A percentile compares a stretch with the other conserved stretches of the same genome.
These are phyloP conservation scores for Neofusicoccum cordaticola DNA, from an alignment of 2,329 filamentous ascomycete genomes.

Conservation along the genomic window DNA sequence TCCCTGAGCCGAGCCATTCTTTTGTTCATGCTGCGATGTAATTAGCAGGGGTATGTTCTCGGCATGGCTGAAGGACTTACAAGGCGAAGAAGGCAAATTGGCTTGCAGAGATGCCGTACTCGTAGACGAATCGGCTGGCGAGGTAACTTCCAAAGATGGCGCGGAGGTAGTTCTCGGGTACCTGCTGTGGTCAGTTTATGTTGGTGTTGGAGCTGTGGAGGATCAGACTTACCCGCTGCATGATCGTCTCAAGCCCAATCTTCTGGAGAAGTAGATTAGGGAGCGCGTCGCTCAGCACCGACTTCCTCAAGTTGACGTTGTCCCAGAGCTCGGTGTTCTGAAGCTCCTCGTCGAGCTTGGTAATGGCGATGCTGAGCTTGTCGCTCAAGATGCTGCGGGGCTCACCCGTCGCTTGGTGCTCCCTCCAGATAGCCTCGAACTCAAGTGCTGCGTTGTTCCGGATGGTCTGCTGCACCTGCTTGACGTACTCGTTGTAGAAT, in stretches of 20 bases:
- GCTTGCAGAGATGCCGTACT: conserved; percentile 86
- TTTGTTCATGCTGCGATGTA: conserved; percentile 6
- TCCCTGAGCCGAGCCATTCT: conserved; percentile 14
- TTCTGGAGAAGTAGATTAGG: conserved; percentile 80
- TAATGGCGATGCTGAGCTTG: conserved; percentile 86
- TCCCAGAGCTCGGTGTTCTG: conserved; percentile 92
- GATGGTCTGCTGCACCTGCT: conserved; percentile 86
- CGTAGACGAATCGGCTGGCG: conserved; percentile 92
- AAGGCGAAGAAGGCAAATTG: conserved; percentile 99
- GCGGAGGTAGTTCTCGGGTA: conserved; percentile 87
- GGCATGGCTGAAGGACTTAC: background rate
- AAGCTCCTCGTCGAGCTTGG: conserved; percentile 92
- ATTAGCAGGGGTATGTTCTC: background rate
- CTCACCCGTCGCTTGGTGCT: conserved; percentile 77
- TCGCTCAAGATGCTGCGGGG: conserved; percentile 86
- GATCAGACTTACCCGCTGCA: conserved; percentile 62
- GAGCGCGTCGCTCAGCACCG: conserved; percentile 79
- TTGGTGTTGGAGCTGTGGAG: background rate
- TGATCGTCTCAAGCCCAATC: conserved; percentile 86
- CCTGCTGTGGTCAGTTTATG: conserved; percentile 42
- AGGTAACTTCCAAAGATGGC: conserved; percentile 96
- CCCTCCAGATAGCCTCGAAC: conserved; percentile 97
- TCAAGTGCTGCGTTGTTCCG: conserved; percentile 87
- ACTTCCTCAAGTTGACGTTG: conserved; percentile 71
- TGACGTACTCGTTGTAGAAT: conserved; percentile 93